These are phyloP conservation scores for Oldenlandia corymbosa DNA, from an alignment of 257 asterid species.

Conservation along the genomic window DNA sequence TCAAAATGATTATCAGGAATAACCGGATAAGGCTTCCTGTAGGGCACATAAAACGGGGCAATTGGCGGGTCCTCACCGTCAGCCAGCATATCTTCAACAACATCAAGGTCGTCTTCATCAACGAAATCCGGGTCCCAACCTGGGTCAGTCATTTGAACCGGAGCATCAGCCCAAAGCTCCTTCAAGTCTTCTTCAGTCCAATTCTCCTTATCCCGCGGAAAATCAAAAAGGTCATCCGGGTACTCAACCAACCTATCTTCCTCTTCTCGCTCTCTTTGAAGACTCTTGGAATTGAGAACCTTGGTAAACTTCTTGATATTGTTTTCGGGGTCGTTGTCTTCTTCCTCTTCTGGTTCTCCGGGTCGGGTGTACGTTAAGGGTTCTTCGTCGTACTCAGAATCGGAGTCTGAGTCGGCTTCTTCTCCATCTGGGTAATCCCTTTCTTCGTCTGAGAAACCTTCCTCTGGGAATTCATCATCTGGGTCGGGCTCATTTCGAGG, in stretches of 20 bases:
- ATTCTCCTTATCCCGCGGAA: slow-evolving; percentile 73
- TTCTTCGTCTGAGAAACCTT: slow-evolving; percentile 13
- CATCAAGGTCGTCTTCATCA: slow-evolving; percentile 57
- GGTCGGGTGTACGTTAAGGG: slow-evolving; percentile 22
- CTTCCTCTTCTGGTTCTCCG: slow-evolving; percentile 23
- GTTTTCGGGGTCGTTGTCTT: slow-evolving; percentile 39
- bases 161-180: slow-evolving; percentile 96
- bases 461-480: slow-evolving; percentile 17
- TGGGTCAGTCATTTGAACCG: slow-evolving; percentile 53
- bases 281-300: slow-evolving; percentile 41
- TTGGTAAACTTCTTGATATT: slow-evolving; percentile 35
- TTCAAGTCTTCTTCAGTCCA: slow-evolving; percentile 91
- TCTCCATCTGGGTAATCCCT: slow-evolving; percentile 17
- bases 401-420: slow-evolving; percentile 27
- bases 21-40: slow-evolving; percentile 71
- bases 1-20: slow-evolving; percentile 58
- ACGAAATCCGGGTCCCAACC: slow-evolving; percentile 87
- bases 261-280: slow-evolving; percentile 30
- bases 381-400: slow-evolving; percentile 29
- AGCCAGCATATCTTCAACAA: slow-evolving; percentile 32
- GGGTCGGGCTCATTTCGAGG: slow-evolving; percentile 14
- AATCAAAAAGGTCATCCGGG: slow-evolving; percentile 55
- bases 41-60: slow-evolving; percentile 91
- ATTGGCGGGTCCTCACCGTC: slow-evolving; percentile 76
- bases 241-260: slow-evolving; percentile 27